Base-by-base conservation (phyloP, 805 yeast genomes). In the Metschnikowia borealis region DNA sequence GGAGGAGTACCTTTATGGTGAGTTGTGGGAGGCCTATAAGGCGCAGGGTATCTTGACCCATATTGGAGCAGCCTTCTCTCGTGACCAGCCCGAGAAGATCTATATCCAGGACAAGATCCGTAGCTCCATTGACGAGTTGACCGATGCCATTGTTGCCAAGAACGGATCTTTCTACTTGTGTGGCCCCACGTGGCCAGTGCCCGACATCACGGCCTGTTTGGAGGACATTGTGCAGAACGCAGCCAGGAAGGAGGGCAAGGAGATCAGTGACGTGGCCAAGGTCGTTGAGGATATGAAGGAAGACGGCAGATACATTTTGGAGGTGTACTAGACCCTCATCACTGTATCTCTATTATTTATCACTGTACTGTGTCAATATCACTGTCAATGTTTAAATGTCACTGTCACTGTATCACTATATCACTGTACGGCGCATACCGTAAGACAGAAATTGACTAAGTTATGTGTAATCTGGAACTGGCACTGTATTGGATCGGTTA, bases 131-230 rank as follows among this genome's bases (percentile, higher is more conserved):
- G 78, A 75, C 47, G 85, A 81, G 40, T 78, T 92, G 68, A 86
- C 87, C 44, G 87, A 82, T 39, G 91, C 96, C 46, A 82, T 92
- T 69, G 85, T 84, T 40, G 72, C 75, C 55, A 79, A 90, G 71
- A 74, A 84, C 51, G 98, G 98, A 51, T 84, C 90, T 23, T 92
- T 92, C 81, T 92, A 92, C 74, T 78, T 92, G 66, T 92, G 98
- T 82, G 98, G 98, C 55, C 98, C 98, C 39, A 92, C 97, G 2
- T 92, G 98, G 98, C 98, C 98, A 33, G 97, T 92, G 63, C 97
- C 98, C 10, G 97, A 91, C 67, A 87, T 92, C 61, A 87, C 96
- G 47, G 86, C 85, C 40, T 96, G 96, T 61, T 75, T 92, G 59
- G 86, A 86, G 63, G 96, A 89, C 56, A 86, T 92, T 59, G 78